Percentiles rank a stretch among this genome's conserved stretches.
Conservation (phyloP, 345 rosid genomes). For the Populus davidiana region DNA sequence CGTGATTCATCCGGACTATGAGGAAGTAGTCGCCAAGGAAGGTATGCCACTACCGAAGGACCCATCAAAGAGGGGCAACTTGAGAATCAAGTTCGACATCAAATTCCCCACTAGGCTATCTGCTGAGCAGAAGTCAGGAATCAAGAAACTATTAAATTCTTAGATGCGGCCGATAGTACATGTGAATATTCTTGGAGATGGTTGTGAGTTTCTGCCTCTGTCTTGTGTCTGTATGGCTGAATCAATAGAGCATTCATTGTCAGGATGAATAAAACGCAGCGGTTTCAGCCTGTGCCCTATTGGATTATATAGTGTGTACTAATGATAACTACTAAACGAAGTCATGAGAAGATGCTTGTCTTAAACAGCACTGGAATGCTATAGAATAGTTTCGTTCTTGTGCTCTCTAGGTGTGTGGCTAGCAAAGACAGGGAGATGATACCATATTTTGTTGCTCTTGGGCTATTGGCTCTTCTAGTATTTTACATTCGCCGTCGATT, state of each 20-base stretch:
- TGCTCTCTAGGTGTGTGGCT: too few species aligned
- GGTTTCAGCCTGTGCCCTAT: neutral
- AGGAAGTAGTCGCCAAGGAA: slow-evolving; percentile 72
- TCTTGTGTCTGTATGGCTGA: neutral
- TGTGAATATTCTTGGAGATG: neutral
- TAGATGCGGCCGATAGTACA: slow-evolving; percentile 10
- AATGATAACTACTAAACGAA: too few species aligned
- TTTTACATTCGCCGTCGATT: too few species aligned
- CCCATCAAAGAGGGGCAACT: slow-evolving; percentile 64
- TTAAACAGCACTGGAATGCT: too few species aligned
- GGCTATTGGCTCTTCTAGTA: too few species aligned
- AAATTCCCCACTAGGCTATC: slow-evolving; percentile 66
- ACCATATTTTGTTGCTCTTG: too few species aligned
- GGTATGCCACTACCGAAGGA: slow-evolving; percentile 86
- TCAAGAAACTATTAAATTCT: slow-evolving; percentile 57
- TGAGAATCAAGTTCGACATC: slow-evolving; percentile 70
- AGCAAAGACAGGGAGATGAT: too few species aligned
- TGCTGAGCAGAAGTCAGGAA: slow-evolving; percentile 70
- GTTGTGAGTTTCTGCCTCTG: neutral
- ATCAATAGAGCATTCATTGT: neutral
- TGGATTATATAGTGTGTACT: too few species aligned
- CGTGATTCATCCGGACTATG: slow-evolving; percentile 70
- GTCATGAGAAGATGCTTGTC: too few species aligned
- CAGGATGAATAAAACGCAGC: slow-evolving; percentile 6
- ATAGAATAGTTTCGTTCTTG: too few species aligned